Evolutionary conservation across 164 flowering plant genomes (phyloP).

Genomic region (Liquidambar formosana): DNA sequence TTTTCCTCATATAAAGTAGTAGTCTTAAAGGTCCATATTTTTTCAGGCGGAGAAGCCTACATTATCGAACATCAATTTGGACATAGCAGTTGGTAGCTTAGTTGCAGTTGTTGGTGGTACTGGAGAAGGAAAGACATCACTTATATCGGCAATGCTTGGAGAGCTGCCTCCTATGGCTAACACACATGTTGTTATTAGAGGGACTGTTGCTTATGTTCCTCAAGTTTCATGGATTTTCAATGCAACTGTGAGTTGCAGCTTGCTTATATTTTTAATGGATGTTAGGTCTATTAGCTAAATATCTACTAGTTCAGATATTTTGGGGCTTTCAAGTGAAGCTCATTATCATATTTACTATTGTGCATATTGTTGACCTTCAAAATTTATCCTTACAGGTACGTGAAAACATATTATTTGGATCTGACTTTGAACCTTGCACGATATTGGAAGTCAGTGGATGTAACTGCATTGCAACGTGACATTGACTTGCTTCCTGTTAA

Average conservation of each 20-base stretch:
- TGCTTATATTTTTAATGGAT: not conserved
- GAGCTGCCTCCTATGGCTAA: conserved; percentile 73
- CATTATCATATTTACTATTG: not conserved
- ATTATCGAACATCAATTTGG: conserved; percentile 77
- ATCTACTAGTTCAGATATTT: not conserved
- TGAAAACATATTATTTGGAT: conserved; percentile 89
- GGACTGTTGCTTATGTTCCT: conserved; percentile 92
- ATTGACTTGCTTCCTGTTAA: conserved; percentile 85
- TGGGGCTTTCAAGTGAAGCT: not conserved
- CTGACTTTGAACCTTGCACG: conserved; percentile 55
- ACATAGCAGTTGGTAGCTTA: conserved; percentile 81
- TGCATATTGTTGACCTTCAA: not conserved
- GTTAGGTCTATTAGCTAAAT: not conserved
- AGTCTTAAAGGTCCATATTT: not conserved
- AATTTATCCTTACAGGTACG: conserved; percentile 61
- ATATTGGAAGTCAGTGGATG: conserved; percentile 74
- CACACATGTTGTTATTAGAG: conserved; percentile 68
- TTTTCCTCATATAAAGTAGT: not conserved
- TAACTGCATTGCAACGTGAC: conserved; percentile 83
- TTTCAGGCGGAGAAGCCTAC: conserved; percentile 83
- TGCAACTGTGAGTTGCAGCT: conserved; percentile 71
- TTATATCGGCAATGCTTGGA: conserved; percentile 96
- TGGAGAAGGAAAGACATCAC: conserved; percentile 97
- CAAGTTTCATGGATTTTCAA: conserved; percentile 99
- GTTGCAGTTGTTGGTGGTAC: conserved; percentile 96